These are phyloP conservation scores for Podila minutissima DNA, from an alignment of 192 early-diverging fungal species.

Conservation along the genomic window DNA sequence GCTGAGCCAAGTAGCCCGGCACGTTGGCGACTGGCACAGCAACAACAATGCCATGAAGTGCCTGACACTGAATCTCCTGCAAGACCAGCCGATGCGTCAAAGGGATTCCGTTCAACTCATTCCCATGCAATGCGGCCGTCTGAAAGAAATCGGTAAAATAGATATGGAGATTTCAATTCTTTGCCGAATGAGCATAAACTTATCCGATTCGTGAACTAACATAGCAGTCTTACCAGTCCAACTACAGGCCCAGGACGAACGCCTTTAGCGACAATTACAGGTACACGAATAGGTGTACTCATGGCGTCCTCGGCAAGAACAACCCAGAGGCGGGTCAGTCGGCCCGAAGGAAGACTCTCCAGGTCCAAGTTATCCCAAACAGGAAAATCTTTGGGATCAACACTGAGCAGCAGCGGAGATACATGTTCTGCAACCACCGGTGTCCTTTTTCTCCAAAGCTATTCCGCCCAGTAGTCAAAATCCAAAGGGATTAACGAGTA, in stretches of 20 bases:
- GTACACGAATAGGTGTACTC: slow-evolving; percentile 69
- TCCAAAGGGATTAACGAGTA: neutral
- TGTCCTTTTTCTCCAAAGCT: slow-evolving; percentile 62
- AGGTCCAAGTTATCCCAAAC: slow-evolving; percentile 66
- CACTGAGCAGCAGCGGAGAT: slow-evolving; percentile 25
- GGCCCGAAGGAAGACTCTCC: slow-evolving; percentile 60
- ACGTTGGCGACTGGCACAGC: slow-evolving; percentile 92
- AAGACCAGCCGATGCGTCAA: slow-evolving; percentile 87
- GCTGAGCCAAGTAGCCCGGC: slow-evolving; percentile 81
- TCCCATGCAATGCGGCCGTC: slow-evolving; percentile 92
- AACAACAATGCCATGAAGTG: slow-evolving; percentile 85
- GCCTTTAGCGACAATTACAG: slow-evolving; percentile 83
- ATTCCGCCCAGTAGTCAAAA: neutral
- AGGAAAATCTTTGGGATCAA: slow-evolving; percentile 50
- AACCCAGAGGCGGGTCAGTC: slow-evolving; percentile 68
- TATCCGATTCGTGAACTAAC: neutral
- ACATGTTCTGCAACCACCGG: slow-evolving; percentile 49
- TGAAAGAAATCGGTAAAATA: slow-evolving; percentile 23
- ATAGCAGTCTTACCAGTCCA: slow-evolving; percentile 47
- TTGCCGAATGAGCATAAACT: too few species aligned
- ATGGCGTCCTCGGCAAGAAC: slow-evolving; percentile 71
- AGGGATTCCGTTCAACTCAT: slow-evolving; percentile 93
- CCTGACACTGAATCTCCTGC: slow-evolving; percentile 74
- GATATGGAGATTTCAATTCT: neutral
- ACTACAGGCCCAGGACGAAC: slow-evolving; percentile 65